Evolutionary conservation across 2,329 filamentous ascomycete genomes (phyloP).

Genomic region (Alternaria arborescens): DNA sequence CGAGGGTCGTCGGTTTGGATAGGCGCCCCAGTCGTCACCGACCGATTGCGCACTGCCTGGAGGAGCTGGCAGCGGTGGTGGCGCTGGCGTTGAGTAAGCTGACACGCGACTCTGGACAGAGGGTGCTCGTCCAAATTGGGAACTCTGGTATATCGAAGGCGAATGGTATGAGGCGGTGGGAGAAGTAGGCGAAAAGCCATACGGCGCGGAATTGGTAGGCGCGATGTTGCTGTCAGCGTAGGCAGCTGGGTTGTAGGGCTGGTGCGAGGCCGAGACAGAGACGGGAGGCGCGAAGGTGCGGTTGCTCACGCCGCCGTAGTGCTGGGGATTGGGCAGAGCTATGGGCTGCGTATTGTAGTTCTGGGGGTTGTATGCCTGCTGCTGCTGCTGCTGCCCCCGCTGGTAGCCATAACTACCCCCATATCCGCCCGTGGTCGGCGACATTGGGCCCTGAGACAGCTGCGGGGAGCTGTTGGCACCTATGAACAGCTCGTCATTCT

Average conservation of each 20-base stretch:
- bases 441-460: slow-evolving; percentile 37
- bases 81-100: slow-evolving; percentile 48
- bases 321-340: slow-evolving; percentile 68
- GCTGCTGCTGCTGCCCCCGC: slow-evolving; percentile 43
- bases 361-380: slow-evolving; percentile 68
- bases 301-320: slow-evolving; percentile 58
- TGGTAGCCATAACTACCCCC: slow-evolving; percentile 55
- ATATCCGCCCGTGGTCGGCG: slow-evolving; percentile 38
- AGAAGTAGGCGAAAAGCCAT: slow-evolving; percentile 50
- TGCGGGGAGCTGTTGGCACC: slow-evolving; percentile 45
- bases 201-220: slow-evolving; percentile 44
- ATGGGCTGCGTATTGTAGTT: slow-evolving; percentile 61
- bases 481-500: slow-evolving; percentile 71
- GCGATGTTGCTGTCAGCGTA: slow-evolving; percentile 50
- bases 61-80: slow-evolving; percentile 48
- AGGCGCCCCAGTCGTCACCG: slow-evolving; percentile 46
- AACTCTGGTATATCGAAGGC: slow-evolving; percentile 41
- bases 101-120: slow-evolving; percentile 42
- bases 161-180: slow-evolving; percentile 42
- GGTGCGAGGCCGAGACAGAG: slow-evolving; percentile 36
- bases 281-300: slow-evolving; percentile 44
- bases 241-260: slow-evolving; percentile 57
- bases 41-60: slow-evolving; percentile 45
- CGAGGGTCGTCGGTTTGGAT: slow-evolving; percentile 41
- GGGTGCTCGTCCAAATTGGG: slow-evolving; percentile 43